Conservation (phyloP, 805 yeast species). For the Yarrowia sp. region DNA sequence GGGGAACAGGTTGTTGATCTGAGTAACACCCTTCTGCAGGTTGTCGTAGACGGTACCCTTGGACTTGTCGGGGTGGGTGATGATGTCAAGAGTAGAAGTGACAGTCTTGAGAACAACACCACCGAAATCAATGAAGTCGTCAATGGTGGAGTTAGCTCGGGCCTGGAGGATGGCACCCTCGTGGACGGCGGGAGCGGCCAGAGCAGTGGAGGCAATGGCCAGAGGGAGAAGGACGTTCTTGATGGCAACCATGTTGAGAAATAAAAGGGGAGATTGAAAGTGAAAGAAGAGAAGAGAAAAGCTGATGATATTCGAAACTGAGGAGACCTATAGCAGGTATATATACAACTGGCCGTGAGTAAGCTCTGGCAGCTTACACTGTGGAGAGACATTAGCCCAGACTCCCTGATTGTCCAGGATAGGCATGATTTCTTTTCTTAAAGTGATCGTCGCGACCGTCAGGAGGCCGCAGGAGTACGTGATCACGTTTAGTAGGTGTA, state of each 20-base stretch:
- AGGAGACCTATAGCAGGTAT: background rate
- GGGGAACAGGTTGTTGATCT: slow-evolving; percentile 28
- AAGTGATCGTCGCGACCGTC: slow-evolving; percentile 25
- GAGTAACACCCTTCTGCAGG: slow-evolving; percentile 25
- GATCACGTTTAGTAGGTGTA: slow-evolving; percentile 7
- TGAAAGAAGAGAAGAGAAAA: slow-evolving; percentile 1
- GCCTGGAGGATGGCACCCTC: slow-evolving; percentile 11
- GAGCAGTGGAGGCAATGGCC: slow-evolving; percentile 16
- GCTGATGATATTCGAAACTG: background rate
- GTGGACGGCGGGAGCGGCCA: slow-evolving; percentile 21
- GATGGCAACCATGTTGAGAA: slow-evolving; percentile 22
- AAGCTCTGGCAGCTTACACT: slow-evolving; percentile 3
- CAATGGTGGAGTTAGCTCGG: slow-evolving; percentile 25
- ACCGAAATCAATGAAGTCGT: slow-evolving; percentile 26
- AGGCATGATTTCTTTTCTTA: slow-evolving; percentile 25
- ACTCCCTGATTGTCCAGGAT: slow-evolving; percentile 22
- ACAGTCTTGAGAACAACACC: slow-evolving; percentile 23
- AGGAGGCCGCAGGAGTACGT: slow-evolving; percentile 18
- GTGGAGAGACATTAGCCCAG: slow-evolving; percentile 1
- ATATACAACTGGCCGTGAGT: slow-evolving; percentile 1
- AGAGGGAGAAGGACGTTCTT: slow-evolving; percentile 31
- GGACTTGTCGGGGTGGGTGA: slow-evolving; percentile 20
- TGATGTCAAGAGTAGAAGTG: slow-evolving; percentile 26
- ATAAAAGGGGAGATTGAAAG: background rate
- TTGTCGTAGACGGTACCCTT: slow-evolving; percentile 33